Evolutionary conservation across 306 rosid species (phyloP).

Genomic region (Mimosa pudica): DNA sequence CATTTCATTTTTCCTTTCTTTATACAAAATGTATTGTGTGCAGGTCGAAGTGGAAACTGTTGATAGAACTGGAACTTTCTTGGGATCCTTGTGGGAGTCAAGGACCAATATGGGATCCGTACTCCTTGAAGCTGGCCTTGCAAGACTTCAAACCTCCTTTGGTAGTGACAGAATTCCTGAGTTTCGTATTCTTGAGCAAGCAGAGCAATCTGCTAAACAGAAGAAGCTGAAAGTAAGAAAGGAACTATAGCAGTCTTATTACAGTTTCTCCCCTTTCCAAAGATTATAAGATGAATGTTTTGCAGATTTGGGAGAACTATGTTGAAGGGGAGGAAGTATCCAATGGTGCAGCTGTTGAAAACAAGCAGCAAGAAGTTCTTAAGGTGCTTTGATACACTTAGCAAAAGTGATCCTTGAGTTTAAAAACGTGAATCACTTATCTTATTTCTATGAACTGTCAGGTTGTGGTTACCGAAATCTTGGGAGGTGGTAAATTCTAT

Average conservation of each 20-base stretch:
- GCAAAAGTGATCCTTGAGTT: constrained; percentile 29
- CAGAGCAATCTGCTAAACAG: constrained; percentile 81
- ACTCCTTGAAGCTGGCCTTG: constrained; percentile 94
- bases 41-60: constrained; percentile 97
- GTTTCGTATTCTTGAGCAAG: constrained; percentile 78
- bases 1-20: constrained; percentile 28
- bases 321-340: constrained; percentile 95
- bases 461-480: constrained; percentile 84
- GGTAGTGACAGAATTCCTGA: constrained; percentile 90
- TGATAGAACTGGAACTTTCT: constrained; percentile 90
- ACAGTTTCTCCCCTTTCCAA: constrained; percentile 16
- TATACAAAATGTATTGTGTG: constrained; percentile 17
- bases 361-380: constrained; percentile 91
- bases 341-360: constrained; percentile 65
- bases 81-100: constrained; percentile 97
- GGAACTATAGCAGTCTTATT: not conserved
- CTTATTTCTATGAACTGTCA: constrained; percentile 37
- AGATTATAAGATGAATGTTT: constrained; percentile 41
- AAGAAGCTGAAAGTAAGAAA: constrained; percentile 84
- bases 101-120: constrained; percentile 67
- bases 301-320: constrained; percentile 96
- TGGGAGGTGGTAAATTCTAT: constrained; percentile 91
- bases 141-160: constrained; percentile 84
- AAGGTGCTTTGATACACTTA: constrained; percentile 56
- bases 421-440: constrained; percentile 36